These are phyloP conservation scores for Cutaneotrichosporon sp. DNA, from an alignment of 1,284 basidiomycete genomes.

Conservation along the genomic window DNA sequence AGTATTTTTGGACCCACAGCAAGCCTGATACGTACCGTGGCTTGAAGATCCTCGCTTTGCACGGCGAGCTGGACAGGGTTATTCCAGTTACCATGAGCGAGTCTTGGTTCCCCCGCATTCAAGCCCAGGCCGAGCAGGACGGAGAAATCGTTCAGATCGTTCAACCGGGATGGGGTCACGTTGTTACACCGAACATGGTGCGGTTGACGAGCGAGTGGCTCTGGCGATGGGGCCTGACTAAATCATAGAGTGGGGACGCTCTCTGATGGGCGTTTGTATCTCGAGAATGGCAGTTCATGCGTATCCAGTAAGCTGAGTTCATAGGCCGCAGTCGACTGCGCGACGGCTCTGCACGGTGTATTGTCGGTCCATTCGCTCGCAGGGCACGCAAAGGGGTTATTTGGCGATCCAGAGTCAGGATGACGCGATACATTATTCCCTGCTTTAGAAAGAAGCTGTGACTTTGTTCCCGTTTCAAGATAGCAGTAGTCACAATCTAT, in stretches of 20 bases:
- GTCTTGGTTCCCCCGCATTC: slow-evolving; percentile 3
- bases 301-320: no score
- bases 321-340: no score
- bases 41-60: slow-evolving; percentile 65
- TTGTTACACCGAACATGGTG: slow-evolving; percentile 9
- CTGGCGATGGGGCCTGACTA: slow-evolving; percentile 3
- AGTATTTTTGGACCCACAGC: slow-evolving; percentile 56
- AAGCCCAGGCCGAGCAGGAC: neutral
- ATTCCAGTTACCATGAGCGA: slow-evolving; percentile 33
- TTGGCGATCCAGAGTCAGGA: no score
- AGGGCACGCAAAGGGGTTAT: no score
- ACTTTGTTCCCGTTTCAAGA: no score
- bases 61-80: slow-evolving; percentile 50
- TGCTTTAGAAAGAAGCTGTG: no score
- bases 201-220: slow-evolving; percentile 5
- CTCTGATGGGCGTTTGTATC: no score
- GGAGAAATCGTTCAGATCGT: neutral
- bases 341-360: no score
- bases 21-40: slow-evolving; percentile 55
- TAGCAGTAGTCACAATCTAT: no score
- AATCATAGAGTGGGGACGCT: neutral
- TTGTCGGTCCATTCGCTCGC: no score
- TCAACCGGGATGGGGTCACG: slow-evolving; percentile 6
- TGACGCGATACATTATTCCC: no score
- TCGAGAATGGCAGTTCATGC: no score